Evolutionary conservation across 345 rosid genomes (phyloP).

Genomic region (Cardamine occulta): DNA sequence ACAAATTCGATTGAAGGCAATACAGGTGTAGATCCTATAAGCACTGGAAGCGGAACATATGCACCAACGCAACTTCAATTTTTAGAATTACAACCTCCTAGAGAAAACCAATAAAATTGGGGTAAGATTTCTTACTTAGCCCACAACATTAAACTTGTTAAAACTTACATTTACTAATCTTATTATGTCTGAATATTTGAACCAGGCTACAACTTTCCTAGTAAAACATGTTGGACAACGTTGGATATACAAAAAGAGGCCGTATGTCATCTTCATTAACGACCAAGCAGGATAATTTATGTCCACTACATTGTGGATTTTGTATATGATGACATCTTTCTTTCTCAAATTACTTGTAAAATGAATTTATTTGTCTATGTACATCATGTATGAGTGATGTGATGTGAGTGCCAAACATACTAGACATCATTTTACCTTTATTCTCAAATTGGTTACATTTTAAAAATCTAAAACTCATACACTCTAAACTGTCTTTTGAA

Average conservation of each 20-base stretch:
- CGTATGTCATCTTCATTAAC: slow-evolving; percentile 12
- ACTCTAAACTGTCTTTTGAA: too few species aligned
- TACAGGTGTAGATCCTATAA: too few species aligned
- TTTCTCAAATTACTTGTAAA: slow-evolving; percentile 2
- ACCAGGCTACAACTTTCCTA: slow-evolving; percentile 41
- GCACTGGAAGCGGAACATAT: too few species aligned
- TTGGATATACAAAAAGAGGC: not conserved
- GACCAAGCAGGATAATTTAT: not conserved
- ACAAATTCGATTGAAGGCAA: too few species aligned
- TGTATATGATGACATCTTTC: slow-evolving; percentile 27
- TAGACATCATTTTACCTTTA: not conserved
- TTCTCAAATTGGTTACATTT: not conserved
- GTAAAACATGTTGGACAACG: slow-evolving; percentile 17
- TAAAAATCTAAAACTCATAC: not conserved
- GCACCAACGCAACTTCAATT: too few species aligned
- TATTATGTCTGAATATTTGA: slow-evolving; percentile 16
- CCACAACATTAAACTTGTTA: not conserved
- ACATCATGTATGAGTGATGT: slow-evolving; percentile 12
- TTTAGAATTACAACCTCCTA: too few species aligned
- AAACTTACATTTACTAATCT: slow-evolving; percentile 9
- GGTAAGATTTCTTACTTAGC: too few species aligned
- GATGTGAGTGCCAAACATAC: slow-evolving; percentile 21
- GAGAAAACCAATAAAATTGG: too few species aligned
- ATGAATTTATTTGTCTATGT: slow-evolving; percentile 16
- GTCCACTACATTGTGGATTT: not conserved